A percentile compares a stretch with the other conserved stretches of the same genome.
These are phyloP conservation scores for Hypocrella siamensis DNA, from an alignment of 2,329 filamentous ascomycete genomes.

Conservation along the genomic window DNA sequence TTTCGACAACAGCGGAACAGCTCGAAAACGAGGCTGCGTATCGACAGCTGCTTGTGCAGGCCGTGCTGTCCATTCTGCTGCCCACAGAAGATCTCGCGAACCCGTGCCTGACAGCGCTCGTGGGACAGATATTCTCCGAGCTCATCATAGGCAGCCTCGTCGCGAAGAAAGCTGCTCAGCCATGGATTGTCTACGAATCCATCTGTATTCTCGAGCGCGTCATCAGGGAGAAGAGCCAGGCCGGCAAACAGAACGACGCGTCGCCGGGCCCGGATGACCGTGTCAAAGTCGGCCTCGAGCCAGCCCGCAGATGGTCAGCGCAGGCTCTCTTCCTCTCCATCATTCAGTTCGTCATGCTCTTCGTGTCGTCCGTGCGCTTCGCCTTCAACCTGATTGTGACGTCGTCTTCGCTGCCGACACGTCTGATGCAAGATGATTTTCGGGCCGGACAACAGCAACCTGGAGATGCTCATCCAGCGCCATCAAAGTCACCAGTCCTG, in stretches of 20 bases:
- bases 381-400: conserved; percentile 47
- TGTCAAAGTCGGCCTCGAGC: too few species aligned
- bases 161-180: conserved; percentile 66
- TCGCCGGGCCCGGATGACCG: neutral
- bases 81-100: conserved; percentile 90
- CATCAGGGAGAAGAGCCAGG: conserved; percentile 13
- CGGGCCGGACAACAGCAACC: conserved; percentile 3
- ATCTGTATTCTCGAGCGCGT: conserved; percentile 53
- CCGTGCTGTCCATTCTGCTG: conserved; percentile 65
- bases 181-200: conserved; percentile 77
- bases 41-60: conserved; percentile 75
- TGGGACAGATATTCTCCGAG: conserved; percentile 79
- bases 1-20: conserved; percentile 41
- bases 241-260: conserved; percentile 1
- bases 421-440: conserved; percentile 16
- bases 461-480: neutral
- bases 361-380: conserved; percentile 50
- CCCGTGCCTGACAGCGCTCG: conserved; percentile 64
- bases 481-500: conserved; percentile 46
- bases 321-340: conserved; percentile 37
- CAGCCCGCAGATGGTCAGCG: conserved; percentile 19
- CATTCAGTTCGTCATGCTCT: conserved; percentile 37
- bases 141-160: conserved; percentile 75
- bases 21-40: conserved; percentile 66
- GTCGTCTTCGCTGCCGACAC: conserved; percentile 50